Percentiles rank a stretch among this genome's conserved stretches.
Evolutionary conservation across 345 rosid species (phyloP).

Genomic region (Rhodamnia rubescens): DNA sequence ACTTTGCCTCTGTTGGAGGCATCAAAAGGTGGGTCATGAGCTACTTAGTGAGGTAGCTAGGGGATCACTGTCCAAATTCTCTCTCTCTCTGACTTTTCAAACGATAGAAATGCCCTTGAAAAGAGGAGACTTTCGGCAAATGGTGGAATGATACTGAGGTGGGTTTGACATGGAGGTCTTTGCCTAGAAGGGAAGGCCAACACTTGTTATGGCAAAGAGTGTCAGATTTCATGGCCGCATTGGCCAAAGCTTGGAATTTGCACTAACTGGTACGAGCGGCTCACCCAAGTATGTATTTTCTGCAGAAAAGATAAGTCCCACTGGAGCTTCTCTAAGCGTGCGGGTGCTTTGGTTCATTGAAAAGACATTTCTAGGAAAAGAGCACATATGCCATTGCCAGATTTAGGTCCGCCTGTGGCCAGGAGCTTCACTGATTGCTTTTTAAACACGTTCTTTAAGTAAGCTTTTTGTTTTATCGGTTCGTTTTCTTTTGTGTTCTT

Average conservation of each 20-base stretch:
- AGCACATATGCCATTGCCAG: conserved; percentile 3
- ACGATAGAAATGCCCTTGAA: not conserved
- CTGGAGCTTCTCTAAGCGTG: not conserved
- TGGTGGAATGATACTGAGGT: conserved; percentile 11
- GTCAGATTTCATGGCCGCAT: not conserved
- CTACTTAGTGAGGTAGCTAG: not conserved
- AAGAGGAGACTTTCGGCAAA: conserved; percentile 17
- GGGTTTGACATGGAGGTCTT: not conserved
- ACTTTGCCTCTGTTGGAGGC: not conserved
- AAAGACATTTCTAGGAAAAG: conserved; percentile 6
- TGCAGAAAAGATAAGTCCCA: conserved; percentile 5
- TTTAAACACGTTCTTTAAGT: not conserved
- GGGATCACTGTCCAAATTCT: not conserved
- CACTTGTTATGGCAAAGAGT: conserved; percentile 3
- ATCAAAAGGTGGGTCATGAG: not conserved
- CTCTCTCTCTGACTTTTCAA: not conserved
- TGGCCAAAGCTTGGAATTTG: not conserved
- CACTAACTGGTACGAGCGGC: not conserved
- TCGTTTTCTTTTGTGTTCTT: not conserved
- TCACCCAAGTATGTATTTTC: not conserved
- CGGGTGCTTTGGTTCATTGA: conserved; percentile 1
- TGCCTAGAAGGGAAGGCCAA: not conserved
- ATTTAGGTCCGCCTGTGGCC: not conserved
- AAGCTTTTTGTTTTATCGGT: not conserved
- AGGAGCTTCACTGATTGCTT: not conserved